Conservation (phyloP, 2,329 filamentous ascomycete genomes). For the Chaetomium strumarium region DNA sequence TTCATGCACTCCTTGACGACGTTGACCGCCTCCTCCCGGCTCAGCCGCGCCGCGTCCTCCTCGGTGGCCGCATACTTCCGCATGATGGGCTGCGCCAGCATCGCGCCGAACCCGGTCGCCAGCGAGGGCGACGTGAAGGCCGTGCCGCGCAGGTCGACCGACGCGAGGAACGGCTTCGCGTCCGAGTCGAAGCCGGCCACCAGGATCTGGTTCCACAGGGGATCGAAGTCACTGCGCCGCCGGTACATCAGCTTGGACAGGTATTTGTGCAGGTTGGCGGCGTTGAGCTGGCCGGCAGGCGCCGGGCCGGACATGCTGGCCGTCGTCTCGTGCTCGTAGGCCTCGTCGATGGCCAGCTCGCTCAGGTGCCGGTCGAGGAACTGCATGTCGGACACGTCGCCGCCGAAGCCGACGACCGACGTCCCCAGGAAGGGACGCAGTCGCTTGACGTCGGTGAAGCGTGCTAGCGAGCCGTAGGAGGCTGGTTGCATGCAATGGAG, state of each 20-base stretch:
- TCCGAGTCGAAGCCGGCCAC: constrained; percentile 82
- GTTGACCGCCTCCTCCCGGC: constrained; percentile 70
- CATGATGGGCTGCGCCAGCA: constrained; percentile 89
- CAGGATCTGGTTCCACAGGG: constrained; percentile 92
- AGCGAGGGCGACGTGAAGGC: constrained; percentile 84
- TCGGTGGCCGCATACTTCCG: constrained; percentile 80
- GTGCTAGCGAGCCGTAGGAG: constrained; percentile 93
- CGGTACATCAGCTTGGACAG: constrained; percentile 93
- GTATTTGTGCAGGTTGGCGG: constrained; percentile 94
- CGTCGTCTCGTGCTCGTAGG: constrained; percentile 56
- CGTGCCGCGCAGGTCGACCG: constrained; percentile 85
- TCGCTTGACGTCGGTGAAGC: constrained; percentile 95
- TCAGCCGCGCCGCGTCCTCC: constrained; percentile 63
- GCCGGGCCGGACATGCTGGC: constrained; percentile 40
- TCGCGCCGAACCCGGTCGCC: constrained; percentile 88
- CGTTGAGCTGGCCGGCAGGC: constrained; percentile 58
- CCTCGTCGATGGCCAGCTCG: constrained; percentile 81
- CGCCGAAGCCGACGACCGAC: constrained; percentile 86
- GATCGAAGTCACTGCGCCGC: constrained; percentile 91
- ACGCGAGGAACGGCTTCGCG: constrained; percentile 80
- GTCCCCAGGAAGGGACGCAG: constrained; percentile 81
- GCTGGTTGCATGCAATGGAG: constrained; percentile 51
- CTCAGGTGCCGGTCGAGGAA: constrained; percentile 89
- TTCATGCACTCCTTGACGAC: constrained; percentile 94
- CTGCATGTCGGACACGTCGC: constrained; percentile 99